Percentiles rank a stretch among this genome's conserved stretches.
These are phyloP conservation scores for Chytridium lagenaria DNA, from an alignment of 371 early-diverging fungal genomes.

Conservation along the genomic window DNA sequence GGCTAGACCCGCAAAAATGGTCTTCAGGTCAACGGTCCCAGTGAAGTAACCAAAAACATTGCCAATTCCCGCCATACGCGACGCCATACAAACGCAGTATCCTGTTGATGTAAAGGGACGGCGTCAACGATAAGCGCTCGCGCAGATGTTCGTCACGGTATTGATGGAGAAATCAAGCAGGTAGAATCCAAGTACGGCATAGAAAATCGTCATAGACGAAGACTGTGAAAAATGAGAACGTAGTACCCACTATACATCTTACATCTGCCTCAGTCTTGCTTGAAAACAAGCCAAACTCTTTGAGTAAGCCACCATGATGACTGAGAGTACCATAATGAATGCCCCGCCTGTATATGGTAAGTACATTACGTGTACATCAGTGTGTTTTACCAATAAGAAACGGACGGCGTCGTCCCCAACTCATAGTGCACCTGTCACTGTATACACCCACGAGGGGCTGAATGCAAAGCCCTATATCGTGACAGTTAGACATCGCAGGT, in stretches of 20 bases:
- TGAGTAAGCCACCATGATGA: constrained; percentile 82
- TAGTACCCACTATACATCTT: background rate
- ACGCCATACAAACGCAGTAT: constrained; percentile 87
- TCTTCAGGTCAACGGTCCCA: constrained; percentile 81
- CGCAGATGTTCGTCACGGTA: constrained; percentile 77
- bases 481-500: too few relatives aligned
- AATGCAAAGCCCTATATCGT: constrained; percentile 39
- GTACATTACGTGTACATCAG: background rate
- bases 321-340: constrained; percentile 63
- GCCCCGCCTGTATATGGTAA: constrained; percentile 79
- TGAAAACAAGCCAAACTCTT: constrained; percentile 60
- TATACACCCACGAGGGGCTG: constrained; percentile 55
- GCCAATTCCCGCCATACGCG: constrained; percentile 89
- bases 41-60: constrained; percentile 85
- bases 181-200: constrained; percentile 85
- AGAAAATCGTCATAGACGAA: constrained; percentile 27
- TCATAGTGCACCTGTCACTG: constrained; percentile 42
- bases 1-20: constrained; percentile 45
- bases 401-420: constrained; percentile 48
- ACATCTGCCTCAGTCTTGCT: background rate
- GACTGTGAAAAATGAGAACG: background rate
- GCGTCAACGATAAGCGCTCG: constrained; percentile 90
- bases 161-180: constrained; percentile 92
- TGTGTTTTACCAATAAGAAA: constrained; percentile 45
- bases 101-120: constrained; percentile 80